Base-by-base conservation (phyloP, 2,329 filamentous ascomycete genomes). In the Monascus ruber region DNA sequence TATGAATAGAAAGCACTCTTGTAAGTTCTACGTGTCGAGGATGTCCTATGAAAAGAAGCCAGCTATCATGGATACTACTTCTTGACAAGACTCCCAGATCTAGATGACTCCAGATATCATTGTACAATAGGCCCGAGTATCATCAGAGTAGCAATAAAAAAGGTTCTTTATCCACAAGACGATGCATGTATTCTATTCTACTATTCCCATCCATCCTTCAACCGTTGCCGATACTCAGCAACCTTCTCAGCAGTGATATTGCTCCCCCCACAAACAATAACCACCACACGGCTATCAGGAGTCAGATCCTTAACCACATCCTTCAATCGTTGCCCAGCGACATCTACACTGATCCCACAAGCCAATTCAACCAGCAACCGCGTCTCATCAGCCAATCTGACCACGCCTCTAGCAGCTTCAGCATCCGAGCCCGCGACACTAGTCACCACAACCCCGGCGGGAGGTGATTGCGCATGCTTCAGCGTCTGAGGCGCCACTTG, bases 311-410 rank as follows among this genome's bases (percentile, higher is more conserved):
- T 47, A 9, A 59, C 39, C 4, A 43, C 43, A 28, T 56, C 45
- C 39, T 44, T 54, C 36, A 62, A 39, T 35, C 39, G 41, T 24
- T 39, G 37, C 17, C 44, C 46, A n/a, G 47, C 59, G 42, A 55
- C 45, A 36, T 61, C 83, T 11, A 93, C 63, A 36, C 79, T 81
- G 4, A 88, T 86, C 0, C 87, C 86, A 58, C 87, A 94, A 0
- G 85, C 77, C 27, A 81, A 68, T 66, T 95, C 88, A 5, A 93
- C 84, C 45, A 94, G 66, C 45, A 88, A 65, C 28, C 81, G 69
- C 49, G 84, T 79, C 46, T 93, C 85, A 50, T 94, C 83, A 5
- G 85, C 79, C 47, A 94, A 78, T 6, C 74, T 69, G 53, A 81
- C 75, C 39, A 81, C 82, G 4, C 79, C 85, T 62, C 77, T 73